phyloP scores from a whole-genome alignment of 2,329 filamentous ascomycete species.

The Biscogniauxia sp. region DNA sequence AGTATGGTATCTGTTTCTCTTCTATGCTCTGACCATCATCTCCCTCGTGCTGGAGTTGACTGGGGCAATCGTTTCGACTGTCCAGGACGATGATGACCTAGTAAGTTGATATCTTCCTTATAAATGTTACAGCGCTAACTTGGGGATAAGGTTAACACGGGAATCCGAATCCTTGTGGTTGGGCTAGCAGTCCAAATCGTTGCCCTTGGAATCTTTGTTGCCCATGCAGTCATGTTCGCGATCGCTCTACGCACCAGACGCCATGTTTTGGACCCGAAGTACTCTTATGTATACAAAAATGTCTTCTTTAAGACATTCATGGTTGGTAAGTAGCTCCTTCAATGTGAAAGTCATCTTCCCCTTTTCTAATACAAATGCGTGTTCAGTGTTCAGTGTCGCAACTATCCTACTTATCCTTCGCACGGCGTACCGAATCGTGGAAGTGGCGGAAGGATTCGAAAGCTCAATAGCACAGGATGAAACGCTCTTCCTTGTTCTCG shows the following conservation, averaged over 20 bases:
- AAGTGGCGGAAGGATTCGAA: slow-evolving; percentile 22
- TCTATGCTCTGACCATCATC: slow-evolving; percentile 20
- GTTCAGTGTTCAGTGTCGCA: slow-evolving; percentile 21
- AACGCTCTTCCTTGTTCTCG: slow-evolving; percentile 26
- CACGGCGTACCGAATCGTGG: slow-evolving; percentile 28
- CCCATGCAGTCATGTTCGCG: slow-evolving; percentile 40
- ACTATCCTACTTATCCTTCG: slow-evolving; percentile 23
- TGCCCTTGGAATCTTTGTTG: slow-evolving; percentile 39
- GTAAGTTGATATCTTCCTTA: slow-evolving; percentile 30
- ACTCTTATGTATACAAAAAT: slow-evolving; percentile 41
- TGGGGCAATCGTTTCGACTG: slow-evolving; percentile 40
- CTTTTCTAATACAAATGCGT: slow-evolving; percentile 1
- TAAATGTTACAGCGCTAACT: not conserved
- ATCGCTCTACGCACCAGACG: slow-evolving; percentile 37
- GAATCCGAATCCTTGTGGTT: slow-evolving; percentile 40
- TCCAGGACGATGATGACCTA: slow-evolving; percentile 31
- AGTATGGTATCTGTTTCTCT: slow-evolving; percentile 30
- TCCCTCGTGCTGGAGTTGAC: slow-evolving; percentile 37
- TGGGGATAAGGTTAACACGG: slow-evolving; percentile 23
- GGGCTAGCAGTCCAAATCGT: slow-evolving; percentile 45
- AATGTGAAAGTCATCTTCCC: not conserved
- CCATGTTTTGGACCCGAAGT: slow-evolving; percentile 38
- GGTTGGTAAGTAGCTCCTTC: slow-evolving; percentile 37
- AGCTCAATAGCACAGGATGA: slow-evolving; percentile 27
- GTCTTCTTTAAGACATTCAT: slow-evolving; percentile 43